Base-by-base conservation (phyloP, 2,329 filamentous ascomycete genomes). In the Chaetomiaceae sp. region DNA sequence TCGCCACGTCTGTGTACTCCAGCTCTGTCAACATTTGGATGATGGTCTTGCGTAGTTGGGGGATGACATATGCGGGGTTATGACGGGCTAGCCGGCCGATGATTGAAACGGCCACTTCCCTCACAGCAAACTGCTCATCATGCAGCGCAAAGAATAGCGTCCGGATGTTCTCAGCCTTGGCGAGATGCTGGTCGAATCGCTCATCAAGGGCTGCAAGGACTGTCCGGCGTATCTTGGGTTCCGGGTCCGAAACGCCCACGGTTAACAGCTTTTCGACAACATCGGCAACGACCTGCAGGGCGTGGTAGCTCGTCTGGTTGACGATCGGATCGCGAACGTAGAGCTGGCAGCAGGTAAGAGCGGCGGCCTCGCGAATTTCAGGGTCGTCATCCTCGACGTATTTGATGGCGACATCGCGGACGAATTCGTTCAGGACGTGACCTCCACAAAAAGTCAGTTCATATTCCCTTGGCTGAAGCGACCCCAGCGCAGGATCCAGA, bases 291-390 rank as follows among this genome's bases (percentile, higher is more conserved):
- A 99, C 93, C 66, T 96, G 90, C 35, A 97, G 88, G 0, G 93
- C 92, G 67, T 99, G 93, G 58, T 92, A 89, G 66, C 93, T 97
- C 6, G 92, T 96, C 70, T 99, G 93, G 62, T 96, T 93, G 62
- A 99, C 90, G 58, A 99, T 97, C 0, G 93, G 93, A 65, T 99
- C 95, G 60, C 89, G 85, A 40, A 97, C 88, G 64, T 97, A 97
- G 40, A 99, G 81, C 67, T 99, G 95, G 65, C 95, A 99, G 70
- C 93, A 97, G 5, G 95, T 99, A 55, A 99, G 76, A 14, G 93
- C 91, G 2, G 93, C 92, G 14, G 93, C 93, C 68, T 96, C 92
- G 53, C 93, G 83, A 44, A 96, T 96, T 58, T 95, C 88, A 0
- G 89, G 79, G 61, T 96, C 95, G 60, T 97, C 92, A 57, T 95